phyloP scores from a whole-genome alignment of 179 eudicot genomes.

The Silene noctiflora region DNA sequence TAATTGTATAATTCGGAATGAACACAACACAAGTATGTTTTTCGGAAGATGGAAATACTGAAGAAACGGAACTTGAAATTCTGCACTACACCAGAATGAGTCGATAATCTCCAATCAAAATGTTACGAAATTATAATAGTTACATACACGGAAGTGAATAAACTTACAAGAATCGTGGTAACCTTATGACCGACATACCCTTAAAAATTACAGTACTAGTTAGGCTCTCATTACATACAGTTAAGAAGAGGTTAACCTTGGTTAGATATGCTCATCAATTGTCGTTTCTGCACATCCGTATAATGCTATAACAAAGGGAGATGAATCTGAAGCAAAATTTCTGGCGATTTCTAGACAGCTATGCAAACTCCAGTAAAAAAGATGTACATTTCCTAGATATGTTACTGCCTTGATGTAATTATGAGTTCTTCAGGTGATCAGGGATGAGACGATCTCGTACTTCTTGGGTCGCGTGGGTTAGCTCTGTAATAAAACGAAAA shows the following conservation, averaged over 20 bases:
- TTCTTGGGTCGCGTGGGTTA: slow-evolving; percentile 46
- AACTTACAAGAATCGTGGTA: slow-evolving; percentile 8
- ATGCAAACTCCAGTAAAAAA: neutral
- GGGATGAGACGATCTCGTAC: slow-evolving; percentile 63
- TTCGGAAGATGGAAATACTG: no score
- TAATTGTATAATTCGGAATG: no score
- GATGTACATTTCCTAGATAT: slow-evolving; percentile 6
- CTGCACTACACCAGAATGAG: no score
- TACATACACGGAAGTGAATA: slow-evolving; percentile 7
- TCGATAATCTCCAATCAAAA: neutral
- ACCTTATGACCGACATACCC: neutral
- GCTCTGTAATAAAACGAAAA: slow-evolving; percentile 2
- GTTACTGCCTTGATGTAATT: neutral
- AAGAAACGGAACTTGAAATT: neutral
- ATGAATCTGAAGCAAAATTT: slow-evolving; percentile 12
- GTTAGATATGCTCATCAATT: neutral
- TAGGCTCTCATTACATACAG: slow-evolving; percentile 2
- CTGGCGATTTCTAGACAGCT: neutral
- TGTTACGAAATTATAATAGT: slow-evolving; percentile 11
- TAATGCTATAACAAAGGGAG: slow-evolving; percentile 10
- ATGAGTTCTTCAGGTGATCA: slow-evolving; percentile 45
- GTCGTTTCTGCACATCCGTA: slow-evolving; percentile 21
- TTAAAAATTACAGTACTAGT: neutral
- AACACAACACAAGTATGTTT: no score
- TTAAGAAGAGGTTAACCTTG: slow-evolving; percentile 6